phyloP scores from a whole-genome alignment of 2,329 filamentous ascomycete species.

The Zymoseptoria pseudotritici region DNA sequence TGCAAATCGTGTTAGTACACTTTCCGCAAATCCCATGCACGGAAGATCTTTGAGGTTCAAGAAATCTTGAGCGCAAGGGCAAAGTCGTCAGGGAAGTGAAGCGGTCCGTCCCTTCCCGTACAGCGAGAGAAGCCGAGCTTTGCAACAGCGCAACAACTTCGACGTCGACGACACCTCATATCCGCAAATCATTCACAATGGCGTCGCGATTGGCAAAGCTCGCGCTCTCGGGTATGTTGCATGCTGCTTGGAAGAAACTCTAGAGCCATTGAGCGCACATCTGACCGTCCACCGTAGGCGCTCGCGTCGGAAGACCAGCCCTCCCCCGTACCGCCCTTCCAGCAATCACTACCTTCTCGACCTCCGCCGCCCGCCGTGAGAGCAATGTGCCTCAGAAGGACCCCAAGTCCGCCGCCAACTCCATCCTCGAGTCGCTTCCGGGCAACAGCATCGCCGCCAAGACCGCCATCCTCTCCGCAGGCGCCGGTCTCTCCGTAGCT shows the following conservation, averaged over 20 bases:
- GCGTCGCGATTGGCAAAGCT: slow-evolving; percentile 95
- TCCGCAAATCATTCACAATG: slow-evolving; percentile 56
- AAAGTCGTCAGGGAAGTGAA: background rate
- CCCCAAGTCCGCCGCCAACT: slow-evolving; percentile 94
- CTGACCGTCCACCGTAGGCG: slow-evolving; percentile 21
- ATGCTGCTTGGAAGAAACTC: background rate
- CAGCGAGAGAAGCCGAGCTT: background rate
- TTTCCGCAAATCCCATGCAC: background rate
- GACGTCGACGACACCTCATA: slow-evolving; percentile 8
- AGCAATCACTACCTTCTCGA: slow-evolving; percentile 62
- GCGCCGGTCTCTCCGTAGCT: slow-evolving; percentile 82
- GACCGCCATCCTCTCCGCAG: slow-evolving; percentile 91
- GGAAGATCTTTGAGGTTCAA: background rate
- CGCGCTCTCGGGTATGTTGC: slow-evolving; percentile 70
- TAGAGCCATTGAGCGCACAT: slow-evolving; percentile 13
- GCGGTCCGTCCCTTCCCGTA: background rate
- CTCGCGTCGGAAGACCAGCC: slow-evolving; percentile 47
- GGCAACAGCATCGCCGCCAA: slow-evolving; percentile 91
- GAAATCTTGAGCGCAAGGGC: background rate
- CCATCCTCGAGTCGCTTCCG: slow-evolving; percentile 85
- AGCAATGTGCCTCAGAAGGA: slow-evolving; percentile 67
- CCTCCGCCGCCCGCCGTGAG: slow-evolving; percentile 55
- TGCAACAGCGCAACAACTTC: background rate
- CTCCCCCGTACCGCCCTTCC: slow-evolving; percentile 68
- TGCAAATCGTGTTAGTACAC: background rate